These are phyloP conservation scores for Reticulascus tulasneorum DNA, from an alignment of 2,329 filamentous ascomycete genomes.

Conservation along the genomic window DNA sequence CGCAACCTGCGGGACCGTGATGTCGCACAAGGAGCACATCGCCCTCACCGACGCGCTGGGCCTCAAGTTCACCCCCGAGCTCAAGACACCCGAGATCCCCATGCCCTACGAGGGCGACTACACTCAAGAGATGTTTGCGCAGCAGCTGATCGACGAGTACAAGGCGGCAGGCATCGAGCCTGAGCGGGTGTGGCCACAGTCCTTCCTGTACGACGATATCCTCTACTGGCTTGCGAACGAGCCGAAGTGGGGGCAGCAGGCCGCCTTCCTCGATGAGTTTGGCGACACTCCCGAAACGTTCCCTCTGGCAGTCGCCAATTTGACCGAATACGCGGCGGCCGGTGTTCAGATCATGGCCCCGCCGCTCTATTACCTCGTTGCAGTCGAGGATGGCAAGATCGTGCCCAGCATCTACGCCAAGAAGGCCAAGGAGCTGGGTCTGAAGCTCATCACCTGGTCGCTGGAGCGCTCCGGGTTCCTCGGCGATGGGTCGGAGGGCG, in stretches of 20 bases:
- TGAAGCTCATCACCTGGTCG: conserved; percentile 66
- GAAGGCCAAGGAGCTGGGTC: conserved; percentile 54
- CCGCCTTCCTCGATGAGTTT: conserved; percentile 61
- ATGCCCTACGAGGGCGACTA: conserved; percentile 65
- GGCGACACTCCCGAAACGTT: conserved; percentile 51
- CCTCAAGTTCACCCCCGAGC: conserved; percentile 61
- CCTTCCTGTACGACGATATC: conserved; percentile 60
- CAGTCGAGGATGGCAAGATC: conserved; percentile 47
- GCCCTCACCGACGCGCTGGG: conserved; percentile 52
- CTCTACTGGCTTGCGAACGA: conserved; percentile 63
- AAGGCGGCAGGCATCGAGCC: conserved; percentile 47
- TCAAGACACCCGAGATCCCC: conserved; percentile 64
- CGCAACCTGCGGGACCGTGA: conserved; percentile 57
- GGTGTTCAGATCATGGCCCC: conserved; percentile 63
- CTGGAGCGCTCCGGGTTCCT: conserved; percentile 63
- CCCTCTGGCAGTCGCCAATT: conserved; percentile 49
- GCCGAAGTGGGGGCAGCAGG: conserved; percentile 57
- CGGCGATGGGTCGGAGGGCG: conserved; percentile 40
- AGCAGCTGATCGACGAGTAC: conserved; percentile 62
- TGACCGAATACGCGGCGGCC: conserved; percentile 50
- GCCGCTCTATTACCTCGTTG: conserved; percentile 58
- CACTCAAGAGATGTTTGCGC: conserved; percentile 61
- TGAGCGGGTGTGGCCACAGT: conserved; percentile 57
- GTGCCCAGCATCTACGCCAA: conserved; percentile 61
- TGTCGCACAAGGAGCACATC: conserved; percentile 61